Evolutionary conservation across 768 basidiomycete genomes (phyloP).

Genomic region (Mycena sanguinolenta): DNA sequence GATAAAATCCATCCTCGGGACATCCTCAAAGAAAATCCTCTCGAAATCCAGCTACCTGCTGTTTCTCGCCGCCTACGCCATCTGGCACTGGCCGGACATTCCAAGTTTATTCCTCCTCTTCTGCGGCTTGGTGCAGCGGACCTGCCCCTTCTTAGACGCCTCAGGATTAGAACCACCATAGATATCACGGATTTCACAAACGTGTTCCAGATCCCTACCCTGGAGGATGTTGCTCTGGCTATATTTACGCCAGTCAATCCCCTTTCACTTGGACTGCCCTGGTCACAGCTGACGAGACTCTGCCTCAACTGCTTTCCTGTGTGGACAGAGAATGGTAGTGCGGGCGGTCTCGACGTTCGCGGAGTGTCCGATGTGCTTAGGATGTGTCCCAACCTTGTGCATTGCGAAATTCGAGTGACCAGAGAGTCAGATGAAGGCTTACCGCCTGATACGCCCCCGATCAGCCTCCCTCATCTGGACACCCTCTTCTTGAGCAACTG

Average conservation of each 20-base stretch:
- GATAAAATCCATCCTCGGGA: neutral
- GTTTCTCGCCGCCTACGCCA: too few relatives aligned
- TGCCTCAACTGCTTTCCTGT: neutral
- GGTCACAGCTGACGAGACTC: constrained; percentile 13
- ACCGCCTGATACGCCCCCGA: too few relatives aligned
- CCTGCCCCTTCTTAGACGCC: neutral
- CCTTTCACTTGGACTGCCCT: neutral
- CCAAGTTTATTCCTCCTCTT: neutral
- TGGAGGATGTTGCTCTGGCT: neutral
- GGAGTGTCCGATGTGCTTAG: too few relatives aligned
- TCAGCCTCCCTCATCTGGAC: too few relatives aligned
- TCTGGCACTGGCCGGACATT: too few relatives aligned
- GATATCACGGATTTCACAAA: neutral
- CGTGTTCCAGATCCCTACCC: neutral
- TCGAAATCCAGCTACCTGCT: neutral
- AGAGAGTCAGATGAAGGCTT: too few relatives aligned
- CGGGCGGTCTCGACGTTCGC: too few relatives aligned
- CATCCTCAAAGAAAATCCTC: neutral
- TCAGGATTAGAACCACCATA: too few relatives aligned
- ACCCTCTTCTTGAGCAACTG: too few relatives aligned
- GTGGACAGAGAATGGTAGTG: neutral
- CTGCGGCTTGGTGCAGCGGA: neutral
- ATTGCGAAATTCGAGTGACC: too few relatives aligned
- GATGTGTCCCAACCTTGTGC: too few relatives aligned
- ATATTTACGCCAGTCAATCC: neutral